phyloP scores from a whole-genome alignment of 108 stramenopile genomes.

The Aurantiochytrium sp. region DNA sequence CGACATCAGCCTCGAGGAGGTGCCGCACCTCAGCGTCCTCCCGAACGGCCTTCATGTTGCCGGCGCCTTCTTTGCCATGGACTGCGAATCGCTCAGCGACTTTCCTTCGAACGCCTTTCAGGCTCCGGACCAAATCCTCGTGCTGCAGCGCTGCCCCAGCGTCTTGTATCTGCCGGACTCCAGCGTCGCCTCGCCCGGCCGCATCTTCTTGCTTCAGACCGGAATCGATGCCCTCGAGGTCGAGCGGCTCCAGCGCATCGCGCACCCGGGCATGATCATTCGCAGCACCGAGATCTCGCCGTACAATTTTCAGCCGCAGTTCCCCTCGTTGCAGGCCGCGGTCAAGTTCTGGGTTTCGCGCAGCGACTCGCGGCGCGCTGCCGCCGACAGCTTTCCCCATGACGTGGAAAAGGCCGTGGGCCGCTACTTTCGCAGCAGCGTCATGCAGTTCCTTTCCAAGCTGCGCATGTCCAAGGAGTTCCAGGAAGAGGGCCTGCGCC shows the following conservation, averaged over 20 bases:
- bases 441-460: neutral
- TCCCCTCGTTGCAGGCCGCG: neutral
- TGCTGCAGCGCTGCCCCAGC: neutral
- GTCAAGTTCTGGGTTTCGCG: neutral
- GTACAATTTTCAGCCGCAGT: neutral
- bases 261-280: neutral
- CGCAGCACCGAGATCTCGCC: neutral
- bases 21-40: neutral
- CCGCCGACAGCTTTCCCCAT: neutral
- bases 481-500: neutral
- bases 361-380: neutral
- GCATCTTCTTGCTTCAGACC: neutral
- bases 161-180: neutral
- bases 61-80: neutral
- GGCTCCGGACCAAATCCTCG: neutral
- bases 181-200: neutral
- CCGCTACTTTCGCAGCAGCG: neutral
- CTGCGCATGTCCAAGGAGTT: conserved; percentile 4
- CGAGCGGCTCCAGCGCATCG: neutral
- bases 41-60: neutral
- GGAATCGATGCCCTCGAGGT: neutral
- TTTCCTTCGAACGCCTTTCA: neutral
- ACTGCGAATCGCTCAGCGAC: neutral
- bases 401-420: neutral
- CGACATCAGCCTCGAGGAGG: neutral